phyloP scores from a whole-genome alignment of 208 protist genomes.

The Lotmaria passim region DNA sequence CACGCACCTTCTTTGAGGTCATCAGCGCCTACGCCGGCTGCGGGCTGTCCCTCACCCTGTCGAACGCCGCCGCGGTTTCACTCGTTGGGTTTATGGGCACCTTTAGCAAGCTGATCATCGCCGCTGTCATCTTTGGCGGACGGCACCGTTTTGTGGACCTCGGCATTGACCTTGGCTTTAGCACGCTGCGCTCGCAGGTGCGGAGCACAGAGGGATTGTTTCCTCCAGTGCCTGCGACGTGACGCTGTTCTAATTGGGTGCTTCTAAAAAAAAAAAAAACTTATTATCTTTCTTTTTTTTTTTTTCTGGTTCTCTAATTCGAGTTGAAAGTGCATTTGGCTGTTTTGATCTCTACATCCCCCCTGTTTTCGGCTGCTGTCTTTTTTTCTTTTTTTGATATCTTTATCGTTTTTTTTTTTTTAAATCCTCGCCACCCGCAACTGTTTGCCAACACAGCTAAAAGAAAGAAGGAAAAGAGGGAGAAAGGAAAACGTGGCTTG shows the following conservation, averaged over 20 bases:
- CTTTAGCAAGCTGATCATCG: conserved; percentile 67
- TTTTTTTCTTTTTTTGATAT: conserved; percentile 2
- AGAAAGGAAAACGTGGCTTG: too few species aligned
- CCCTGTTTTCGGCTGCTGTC: neutral
- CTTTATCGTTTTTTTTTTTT: too few species aligned
- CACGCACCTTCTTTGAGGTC: conserved; percentile 77
- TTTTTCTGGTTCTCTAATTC: neutral
- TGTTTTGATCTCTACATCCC: conserved; percentile 2
- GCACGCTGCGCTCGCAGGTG: conserved; percentile 43
- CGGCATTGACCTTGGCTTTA: conserved; percentile 77
- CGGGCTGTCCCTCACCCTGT: conserved; percentile 56
- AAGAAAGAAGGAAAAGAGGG: too few species aligned
- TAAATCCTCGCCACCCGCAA: too few species aligned
- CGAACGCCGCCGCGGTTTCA: conserved; percentile 39
- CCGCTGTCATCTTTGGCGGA: conserved; percentile 68
- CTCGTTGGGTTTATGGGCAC: conserved; percentile 53
- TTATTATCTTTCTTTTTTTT: neutral
- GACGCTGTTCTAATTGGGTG: too few species aligned
- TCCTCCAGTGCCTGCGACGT: neutral
- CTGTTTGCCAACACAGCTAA: too few species aligned
- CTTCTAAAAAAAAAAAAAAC: neutral
- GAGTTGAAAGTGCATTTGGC: neutral
- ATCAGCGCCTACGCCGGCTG: conserved; percentile 78
- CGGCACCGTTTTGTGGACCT: conserved; percentile 82
- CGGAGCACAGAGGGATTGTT: neutral